A percentile compares a stretch with the other conserved stretches of the same genome.
phyloP scores from a whole-genome alignment of 1,284 basidiomycete species.

The Pterula multifida region DNA sequence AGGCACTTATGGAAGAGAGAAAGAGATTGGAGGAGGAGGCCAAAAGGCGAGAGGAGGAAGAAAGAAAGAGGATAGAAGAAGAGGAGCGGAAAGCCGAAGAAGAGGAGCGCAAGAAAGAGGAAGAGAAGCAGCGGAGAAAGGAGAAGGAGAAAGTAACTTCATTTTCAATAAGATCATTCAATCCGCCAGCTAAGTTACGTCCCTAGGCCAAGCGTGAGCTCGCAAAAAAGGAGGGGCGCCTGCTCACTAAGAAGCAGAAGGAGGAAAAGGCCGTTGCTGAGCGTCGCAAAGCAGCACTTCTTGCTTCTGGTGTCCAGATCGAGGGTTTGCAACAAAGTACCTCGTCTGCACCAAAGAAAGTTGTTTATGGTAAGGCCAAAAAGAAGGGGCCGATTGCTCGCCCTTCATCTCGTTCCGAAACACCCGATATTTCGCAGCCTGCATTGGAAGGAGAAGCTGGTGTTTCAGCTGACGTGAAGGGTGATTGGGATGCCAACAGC shows the following conservation, averaged over 20 bases:
- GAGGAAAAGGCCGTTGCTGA: conserved; percentile 89
- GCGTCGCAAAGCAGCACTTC: conserved; percentile 81
- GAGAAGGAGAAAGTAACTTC: conserved; percentile 77
- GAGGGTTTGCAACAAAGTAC: conserved; percentile 58
- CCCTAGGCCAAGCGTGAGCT: conserved; percentile 72
- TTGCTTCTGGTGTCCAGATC: conserved; percentile 83
- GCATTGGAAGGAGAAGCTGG: conserved; percentile 17
- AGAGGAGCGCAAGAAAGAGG: conserved; percentile 65
- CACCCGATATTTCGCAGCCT: conserved; percentile 31
- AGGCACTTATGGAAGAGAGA: conserved; percentile 84
- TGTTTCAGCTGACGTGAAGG: conserved; percentile 13
- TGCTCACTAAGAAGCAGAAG: conserved; percentile 94
- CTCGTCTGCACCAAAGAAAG: conserved; percentile 46
- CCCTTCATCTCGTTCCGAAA: conserved; percentile 25
- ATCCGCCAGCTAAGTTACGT: conserved; percentile 5
- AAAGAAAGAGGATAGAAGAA: conserved; percentile 69
- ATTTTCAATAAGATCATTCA: conserved; percentile 6
- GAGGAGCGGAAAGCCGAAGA: conserved; percentile 71
- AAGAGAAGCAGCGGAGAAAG: conserved; percentile 76
- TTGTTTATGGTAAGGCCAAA: conserved; percentile 78
- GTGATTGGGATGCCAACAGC: conserved; percentile 13
- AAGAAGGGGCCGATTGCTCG: conserved; percentile 50
- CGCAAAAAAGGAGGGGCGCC: conserved; percentile 82
- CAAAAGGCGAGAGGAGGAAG: conserved; percentile 56
- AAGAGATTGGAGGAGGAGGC: conserved; percentile 79